Evolutionary conservation across 495 filamentous ascomycete species (phyloP), one percentile per base, ranked within the genome.

Genomic region (Hypoxylon trugodes): DNA sequence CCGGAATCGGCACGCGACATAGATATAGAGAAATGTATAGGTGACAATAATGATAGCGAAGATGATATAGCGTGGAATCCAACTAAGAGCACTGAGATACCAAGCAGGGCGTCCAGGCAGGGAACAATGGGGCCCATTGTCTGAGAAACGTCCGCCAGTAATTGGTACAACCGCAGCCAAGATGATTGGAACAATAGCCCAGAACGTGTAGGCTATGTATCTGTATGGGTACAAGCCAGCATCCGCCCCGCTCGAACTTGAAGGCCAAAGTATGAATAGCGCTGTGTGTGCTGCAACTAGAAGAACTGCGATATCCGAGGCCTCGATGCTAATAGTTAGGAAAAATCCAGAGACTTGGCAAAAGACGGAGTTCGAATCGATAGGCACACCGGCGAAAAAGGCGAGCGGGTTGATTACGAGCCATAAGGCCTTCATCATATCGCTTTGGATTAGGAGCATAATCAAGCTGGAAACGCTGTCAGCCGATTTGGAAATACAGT

Each of bases 1-100:
- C 6, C 59, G 60, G 37, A 60, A 46, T 33, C 59, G 69, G 25
- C 66, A 57, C 12, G 79, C 76, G 9, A 90, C 83, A 61, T 90
- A 88, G n/a, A 86, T 67, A 67, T 92, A 91, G 24, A 92, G 86
- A 1, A 82, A 79, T 19, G 81, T 73, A 58, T 90, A 90, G 7
- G 91, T 84, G 43, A 76, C 66, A 8, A 89, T 64, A 53, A 91
- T 86, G 36, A 80, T 76, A 28, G 78, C 71, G 62, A 87, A 83
- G 25, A 92, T 86, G 19, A 90, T 48, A 58, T 92, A 93, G 24
- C 90, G 81, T 25, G 90, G 90, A 12, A 87, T 78, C 90, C 90
- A 93, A 42, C 81, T 81, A 25, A 92, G 76, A 2, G 82, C 84
- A 25, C 88, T 75, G 30, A 86, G 81, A 61, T 86, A 87, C 88